phyloP scores from a whole-genome alignment of 2,329 filamentous ascomycete genomes.

The Diaporthe helianthi region DNA sequence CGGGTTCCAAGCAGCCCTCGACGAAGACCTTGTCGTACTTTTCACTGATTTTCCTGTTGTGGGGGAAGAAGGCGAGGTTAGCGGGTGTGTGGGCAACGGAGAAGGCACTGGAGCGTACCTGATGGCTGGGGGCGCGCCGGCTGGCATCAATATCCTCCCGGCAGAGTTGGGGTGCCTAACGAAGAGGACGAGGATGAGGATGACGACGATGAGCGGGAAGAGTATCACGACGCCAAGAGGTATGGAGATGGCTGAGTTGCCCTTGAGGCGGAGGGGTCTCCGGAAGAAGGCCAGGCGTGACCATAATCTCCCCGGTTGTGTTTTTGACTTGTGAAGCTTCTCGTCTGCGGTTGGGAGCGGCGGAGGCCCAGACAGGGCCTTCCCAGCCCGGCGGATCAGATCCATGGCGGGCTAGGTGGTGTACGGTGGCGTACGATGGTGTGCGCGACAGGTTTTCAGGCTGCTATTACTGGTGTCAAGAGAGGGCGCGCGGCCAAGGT shows the following conservation, averaged over 20 bases:
- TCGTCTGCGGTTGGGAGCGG: constrained; percentile 60
- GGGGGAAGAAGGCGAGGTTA: not conserved
- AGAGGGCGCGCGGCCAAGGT: not conserved
- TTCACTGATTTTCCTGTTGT: constrained; percentile 87
- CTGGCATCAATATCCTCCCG: constrained; percentile 84
- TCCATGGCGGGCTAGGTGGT: constrained; percentile 53
- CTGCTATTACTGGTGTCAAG: not conserved
- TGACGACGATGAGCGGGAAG: constrained; percentile 89
- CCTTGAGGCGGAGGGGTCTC: constrained; percentile 84
- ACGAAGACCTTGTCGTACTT: constrained; percentile 97
- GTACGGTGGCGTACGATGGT: not conserved
- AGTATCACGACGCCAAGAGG: constrained; percentile 91
- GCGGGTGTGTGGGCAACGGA: not conserved
- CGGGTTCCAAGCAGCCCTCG: constrained; percentile 83
- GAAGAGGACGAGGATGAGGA: constrained; percentile 89
- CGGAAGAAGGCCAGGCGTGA: constrained; percentile 79
- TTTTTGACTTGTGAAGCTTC: constrained; percentile 44
- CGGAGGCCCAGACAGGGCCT: constrained; percentile 52
- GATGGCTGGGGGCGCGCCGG: constrained; percentile 86
- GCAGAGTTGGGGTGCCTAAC: constrained; percentile 85
- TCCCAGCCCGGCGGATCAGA: constrained; percentile 62
- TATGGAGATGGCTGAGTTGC: constrained; percentile 91
- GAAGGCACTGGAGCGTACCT: constrained; percentile 65
- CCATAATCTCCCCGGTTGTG: constrained; percentile 45
- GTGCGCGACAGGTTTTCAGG: not conserved